Evolutionary conservation across 768 basidiomycete genomes (phyloP).

Genomic region (Trametes meyenii): DNA sequence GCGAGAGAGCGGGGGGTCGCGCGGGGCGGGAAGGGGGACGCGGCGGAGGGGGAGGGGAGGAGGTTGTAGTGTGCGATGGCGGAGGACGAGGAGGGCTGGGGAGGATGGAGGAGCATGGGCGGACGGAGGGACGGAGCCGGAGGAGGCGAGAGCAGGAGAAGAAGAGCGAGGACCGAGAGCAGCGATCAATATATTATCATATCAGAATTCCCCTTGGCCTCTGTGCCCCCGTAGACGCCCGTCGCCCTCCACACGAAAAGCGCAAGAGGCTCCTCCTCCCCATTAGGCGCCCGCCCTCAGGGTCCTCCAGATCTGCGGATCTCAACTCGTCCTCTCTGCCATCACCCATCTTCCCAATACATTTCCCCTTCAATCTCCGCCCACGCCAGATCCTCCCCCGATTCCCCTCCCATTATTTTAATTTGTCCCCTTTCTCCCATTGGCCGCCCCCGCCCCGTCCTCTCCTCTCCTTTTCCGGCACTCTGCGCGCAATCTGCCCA

Average conservation of each 20-base stretch:
- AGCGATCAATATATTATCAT: slow-evolving; percentile 12
- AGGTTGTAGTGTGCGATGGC: slow-evolving; percentile 20
- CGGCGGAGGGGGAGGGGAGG: slow-evolving; percentile 9
- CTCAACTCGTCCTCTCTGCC: slow-evolving; percentile 19
- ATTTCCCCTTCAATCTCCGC: slow-evolving; percentile 32
- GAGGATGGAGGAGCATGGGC: slow-evolving; percentile 23
- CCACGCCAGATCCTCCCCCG: slow-evolving; percentile 29
- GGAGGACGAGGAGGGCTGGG: slow-evolving; percentile 15
- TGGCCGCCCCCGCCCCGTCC: slow-evolving; percentile 25
- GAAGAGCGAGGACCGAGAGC: not conserved
- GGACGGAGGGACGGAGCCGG: slow-evolving; percentile 18
- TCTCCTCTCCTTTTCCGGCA: slow-evolving; percentile 21
- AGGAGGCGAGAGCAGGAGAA: slow-evolving; percentile 6
- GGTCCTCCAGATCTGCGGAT: slow-evolving; percentile 22
- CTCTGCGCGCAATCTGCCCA: slow-evolving; percentile 26
- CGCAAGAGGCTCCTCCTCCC: too few relatives aligned
- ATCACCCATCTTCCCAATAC: slow-evolving; percentile 24
- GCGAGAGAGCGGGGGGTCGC: slow-evolving; percentile 20
- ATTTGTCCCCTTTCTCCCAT: slow-evolving; percentile 27
- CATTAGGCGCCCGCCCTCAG: slow-evolving; percentile 19
- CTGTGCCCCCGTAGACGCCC: not conserved
- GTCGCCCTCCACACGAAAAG: not conserved
- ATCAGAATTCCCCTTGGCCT: not conserved
- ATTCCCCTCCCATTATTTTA: slow-evolving; percentile 24
- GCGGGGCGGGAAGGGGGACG: slow-evolving; percentile 16